Percentiles rank a stretch among this genome's conserved stretches.
Conservation (phyloP, 2,329 filamentous ascomycete genomes). For the Claviceps monticola region DNA sequence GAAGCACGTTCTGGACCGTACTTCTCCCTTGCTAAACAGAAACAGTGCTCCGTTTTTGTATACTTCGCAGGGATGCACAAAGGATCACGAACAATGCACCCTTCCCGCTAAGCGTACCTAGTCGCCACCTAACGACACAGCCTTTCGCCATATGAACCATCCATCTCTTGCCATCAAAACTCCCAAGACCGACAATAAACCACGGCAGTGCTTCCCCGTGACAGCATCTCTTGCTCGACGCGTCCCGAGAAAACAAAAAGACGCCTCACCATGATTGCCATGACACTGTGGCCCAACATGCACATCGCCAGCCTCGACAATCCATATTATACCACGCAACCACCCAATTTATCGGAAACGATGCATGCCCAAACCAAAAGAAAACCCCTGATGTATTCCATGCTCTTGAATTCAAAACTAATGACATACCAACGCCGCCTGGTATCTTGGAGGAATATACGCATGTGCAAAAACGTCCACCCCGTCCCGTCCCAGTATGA, state of each 20-base stretch:
- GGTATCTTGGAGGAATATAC: slow-evolving; percentile 20
- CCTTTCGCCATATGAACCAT: background rate
- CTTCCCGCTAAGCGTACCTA: too few relatives aligned
- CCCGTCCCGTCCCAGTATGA: background rate
- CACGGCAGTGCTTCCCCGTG: background rate
- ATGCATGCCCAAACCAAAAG: background rate
- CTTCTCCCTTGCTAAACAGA: too few relatives aligned
- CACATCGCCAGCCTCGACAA: too few relatives aligned
- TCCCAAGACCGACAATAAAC: background rate
- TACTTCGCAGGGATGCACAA: too few relatives aligned
- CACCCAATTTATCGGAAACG: background rate
- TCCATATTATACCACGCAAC: too few relatives aligned
- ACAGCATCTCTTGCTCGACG: too few relatives aligned
- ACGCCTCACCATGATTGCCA: background rate
- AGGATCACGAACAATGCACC: too few relatives aligned
- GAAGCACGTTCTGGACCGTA: too few relatives aligned
- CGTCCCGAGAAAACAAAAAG: background rate
- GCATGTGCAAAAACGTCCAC: slow-evolving; percentile 4
- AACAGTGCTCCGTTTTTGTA: too few relatives aligned
- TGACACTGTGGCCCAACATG: too few relatives aligned
- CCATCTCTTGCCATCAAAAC: background rate
- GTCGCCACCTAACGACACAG: too few relatives aligned
- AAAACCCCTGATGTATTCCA: background rate
- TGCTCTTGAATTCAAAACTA: slow-evolving; percentile 1
- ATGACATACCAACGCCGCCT: slow-evolving; percentile 22